Evolutionary conservation across 2,329 filamentous ascomycete genomes (phyloP).

Genomic region (Leptographium galeiforme): DNA sequence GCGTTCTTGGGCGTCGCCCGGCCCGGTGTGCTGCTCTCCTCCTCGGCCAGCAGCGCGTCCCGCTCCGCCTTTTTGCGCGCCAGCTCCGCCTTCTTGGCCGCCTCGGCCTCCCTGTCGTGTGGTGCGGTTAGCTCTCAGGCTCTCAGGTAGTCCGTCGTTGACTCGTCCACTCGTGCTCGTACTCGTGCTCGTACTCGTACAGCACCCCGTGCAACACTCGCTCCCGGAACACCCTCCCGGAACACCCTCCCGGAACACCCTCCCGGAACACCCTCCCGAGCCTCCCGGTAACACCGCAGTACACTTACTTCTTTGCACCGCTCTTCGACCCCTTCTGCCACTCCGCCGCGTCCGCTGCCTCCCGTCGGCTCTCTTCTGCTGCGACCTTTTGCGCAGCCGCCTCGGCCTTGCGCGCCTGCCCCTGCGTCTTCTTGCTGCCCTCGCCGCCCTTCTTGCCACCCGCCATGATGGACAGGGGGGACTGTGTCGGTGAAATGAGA

Average conservation of each 20-base stretch:
- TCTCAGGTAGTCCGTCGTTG: too few species aligned
- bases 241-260: too few species aligned
- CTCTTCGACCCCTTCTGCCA: conserved; percentile 83
- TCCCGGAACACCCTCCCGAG: too few species aligned
- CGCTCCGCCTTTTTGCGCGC: conserved; percentile 87
- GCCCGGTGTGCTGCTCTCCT: conserved; percentile 54
- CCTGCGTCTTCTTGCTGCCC: conserved; percentile 77
- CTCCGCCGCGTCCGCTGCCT: conserved; percentile 55
- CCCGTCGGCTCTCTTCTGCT: conserved; percentile 50
- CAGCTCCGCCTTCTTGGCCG: conserved; percentile 67
- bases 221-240: too few species aligned
- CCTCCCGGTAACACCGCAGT: neutral
- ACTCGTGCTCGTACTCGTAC: too few species aligned
- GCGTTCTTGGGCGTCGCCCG: conserved; percentile 51
- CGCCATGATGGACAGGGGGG: conserved; percentile 40
- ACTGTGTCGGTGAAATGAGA: neutral
- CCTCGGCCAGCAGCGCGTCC: conserved; percentile 67
- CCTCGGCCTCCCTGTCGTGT: conserved; percentile 61
- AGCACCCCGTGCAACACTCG: too few species aligned
- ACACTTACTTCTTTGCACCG: conserved; percentile 64
- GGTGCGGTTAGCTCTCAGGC: too few species aligned
- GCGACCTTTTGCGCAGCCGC: conserved; percentile 70
- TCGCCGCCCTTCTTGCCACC: conserved; percentile 64
- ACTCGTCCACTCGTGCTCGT: too few species aligned
- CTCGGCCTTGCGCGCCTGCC: conserved; percentile 87